Conservation (phyloP, 352 stramenopile genomes). For the Globisporangium radiosum region DNA sequence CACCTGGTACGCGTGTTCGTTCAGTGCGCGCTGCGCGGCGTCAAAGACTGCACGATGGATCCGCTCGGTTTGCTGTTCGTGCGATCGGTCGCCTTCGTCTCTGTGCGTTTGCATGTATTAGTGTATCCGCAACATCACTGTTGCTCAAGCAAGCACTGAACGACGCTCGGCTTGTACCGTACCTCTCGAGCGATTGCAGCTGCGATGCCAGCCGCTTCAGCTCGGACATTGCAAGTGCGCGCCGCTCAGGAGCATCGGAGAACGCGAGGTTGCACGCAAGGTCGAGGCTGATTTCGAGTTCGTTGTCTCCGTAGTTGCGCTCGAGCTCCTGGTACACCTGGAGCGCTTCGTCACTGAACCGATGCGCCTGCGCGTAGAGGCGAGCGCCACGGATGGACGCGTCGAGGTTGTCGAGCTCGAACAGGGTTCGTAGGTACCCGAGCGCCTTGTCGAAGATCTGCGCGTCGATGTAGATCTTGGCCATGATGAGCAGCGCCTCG, state of each 20-base stretch:
- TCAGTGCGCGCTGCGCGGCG: conserved; percentile 32
- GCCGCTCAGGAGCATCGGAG: conserved; percentile 20
- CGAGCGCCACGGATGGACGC: conserved; percentile 37
- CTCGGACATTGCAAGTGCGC: conserved; percentile 30
- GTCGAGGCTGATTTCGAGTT: conserved; percentile 55
- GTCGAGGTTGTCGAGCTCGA: conserved; percentile 43
- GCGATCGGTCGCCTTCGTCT: conserved; percentile 6
- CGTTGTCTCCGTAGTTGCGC: conserved; percentile 49
- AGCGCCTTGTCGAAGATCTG: conserved; percentile 46
- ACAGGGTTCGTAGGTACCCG: conserved; percentile 32
- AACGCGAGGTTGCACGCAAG: conserved; percentile 49
- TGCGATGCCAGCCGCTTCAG: conserved; percentile 25
- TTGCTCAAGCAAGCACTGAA: too few species aligned
- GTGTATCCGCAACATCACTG: not conserved
- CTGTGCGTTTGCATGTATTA: conserved; percentile 7
- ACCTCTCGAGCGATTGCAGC: conserved; percentile 26
- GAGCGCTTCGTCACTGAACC: conserved; percentile 43
- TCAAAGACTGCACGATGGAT: conserved; percentile 43
- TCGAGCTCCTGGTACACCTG: conserved; percentile 56
- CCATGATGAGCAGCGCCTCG: conserved; percentile 40
- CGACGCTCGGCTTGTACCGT: not conserved
- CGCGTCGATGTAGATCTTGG: conserved; percentile 45
- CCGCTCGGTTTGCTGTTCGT: conserved; percentile 11
- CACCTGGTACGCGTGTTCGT: conserved; percentile 36
- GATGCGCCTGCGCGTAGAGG: conserved; percentile 34